Base-by-base conservation (phyloP, 306 rosid genomes). In the Gastrolobium bilobum region DNA sequence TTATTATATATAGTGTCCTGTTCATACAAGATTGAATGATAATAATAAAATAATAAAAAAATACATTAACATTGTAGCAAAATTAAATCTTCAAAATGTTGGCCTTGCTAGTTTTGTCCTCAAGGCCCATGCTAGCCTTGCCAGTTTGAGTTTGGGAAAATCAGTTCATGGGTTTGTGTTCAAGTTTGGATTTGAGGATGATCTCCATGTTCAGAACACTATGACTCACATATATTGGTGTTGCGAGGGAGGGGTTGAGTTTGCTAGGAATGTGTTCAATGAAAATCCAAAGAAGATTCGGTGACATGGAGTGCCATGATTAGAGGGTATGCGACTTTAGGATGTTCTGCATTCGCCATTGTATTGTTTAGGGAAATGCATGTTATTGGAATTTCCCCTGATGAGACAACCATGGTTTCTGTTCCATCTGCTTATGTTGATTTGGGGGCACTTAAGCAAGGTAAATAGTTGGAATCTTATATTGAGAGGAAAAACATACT, bases 221-320 rank as follows among this genome's bases (percentile, higher is more conserved):
- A 35, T 89, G 97, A 77, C 92, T 83, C 98, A 92, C n/a, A 94
- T 92, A 97, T 94, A 94, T 13, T 84, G 91, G 30, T 85, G 93
- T 8, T 78, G 91, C 70, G 42, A 61, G 2, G 87, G 79, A 14
- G 97, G 92, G 76, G 63, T 87, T 57, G 81, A 67, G 33, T 43
- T 37, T 84, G 98, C 97, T 0, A 64, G 87, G 47, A 92, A 87
- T 80, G 76, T 94, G 90, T 92, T 92, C 15, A 97, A 90, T 74
- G 91, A 84, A 80, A 87, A 84, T 87, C 78, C 89, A 2, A 84
- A 71, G 79, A 13, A 62, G 94, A 94, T 68, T 87, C 92, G 10
- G 93, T 94, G 6, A 84, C 97, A 0, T 94, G 98, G 97, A 94
- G 97, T 77, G 94, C 97, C 5, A 90, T 94, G 93, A 89, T 94